Evolutionary conservation across 306 rosid genomes (phyloP).

Genomic region (Morella rubra): DNA sequence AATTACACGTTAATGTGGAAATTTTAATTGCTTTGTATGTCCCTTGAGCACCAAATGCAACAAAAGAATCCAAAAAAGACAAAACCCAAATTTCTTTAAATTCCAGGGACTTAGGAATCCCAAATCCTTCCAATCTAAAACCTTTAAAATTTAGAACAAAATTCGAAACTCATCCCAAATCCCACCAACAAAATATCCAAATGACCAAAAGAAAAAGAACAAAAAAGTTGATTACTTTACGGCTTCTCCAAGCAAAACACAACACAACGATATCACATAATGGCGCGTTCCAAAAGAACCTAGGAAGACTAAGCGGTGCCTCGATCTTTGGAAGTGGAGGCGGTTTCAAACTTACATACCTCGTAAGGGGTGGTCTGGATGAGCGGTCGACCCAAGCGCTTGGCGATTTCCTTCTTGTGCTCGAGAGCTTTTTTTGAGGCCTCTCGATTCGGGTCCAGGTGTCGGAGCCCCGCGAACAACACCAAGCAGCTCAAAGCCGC

Average conservation of each 20-base stretch:
- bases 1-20: too few species aligned
- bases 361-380: conserved; percentile 85
- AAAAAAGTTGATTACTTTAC: background rate
- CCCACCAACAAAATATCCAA: background rate
- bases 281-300: background rate
- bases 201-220: background rate
- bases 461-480: conserved; percentile 69
- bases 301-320: background rate
- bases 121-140: background rate
- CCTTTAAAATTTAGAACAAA: too few species aligned
- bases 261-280: background rate
- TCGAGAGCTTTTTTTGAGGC: conserved; percentile 84
- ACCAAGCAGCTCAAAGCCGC: conserved; percentile 86
- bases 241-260: background rate
- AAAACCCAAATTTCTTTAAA: background rate
- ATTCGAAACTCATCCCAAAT: too few species aligned
- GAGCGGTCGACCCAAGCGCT: conserved; percentile 96
- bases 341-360: conserved; percentile 31
- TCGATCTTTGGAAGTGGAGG: background rate
- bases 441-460: conserved; percentile 91
- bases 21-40: too few species aligned
- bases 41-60: too few species aligned
- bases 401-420: conserved; percentile 85
- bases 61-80: background rate
- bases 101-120: background rate